These are phyloP conservation scores for Sisymbrium irio DNA, from an alignment of 345 rosid species.

Conservation along the genomic window DNA sequence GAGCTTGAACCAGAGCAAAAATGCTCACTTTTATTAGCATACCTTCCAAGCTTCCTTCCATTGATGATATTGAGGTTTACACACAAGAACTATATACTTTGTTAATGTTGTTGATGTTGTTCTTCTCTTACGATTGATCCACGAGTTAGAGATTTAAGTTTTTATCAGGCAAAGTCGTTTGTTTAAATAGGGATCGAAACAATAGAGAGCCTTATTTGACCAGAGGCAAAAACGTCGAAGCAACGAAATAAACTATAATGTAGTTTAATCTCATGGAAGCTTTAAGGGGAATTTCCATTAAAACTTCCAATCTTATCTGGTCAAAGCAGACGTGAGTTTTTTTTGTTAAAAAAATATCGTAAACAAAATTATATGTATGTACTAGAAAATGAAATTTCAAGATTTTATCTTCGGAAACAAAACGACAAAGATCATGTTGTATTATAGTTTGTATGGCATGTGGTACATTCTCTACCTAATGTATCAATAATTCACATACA, in stretches of 20 bases:
- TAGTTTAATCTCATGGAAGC: no score
- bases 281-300: not conserved
- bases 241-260: not conserved
- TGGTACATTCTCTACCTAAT: slow-evolving; percentile 8
- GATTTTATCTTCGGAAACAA: not conserved
- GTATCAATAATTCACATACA: not conserved
- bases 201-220: slow-evolving; percentile 29
- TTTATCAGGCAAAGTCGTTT: not conserved
- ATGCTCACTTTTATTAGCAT: slow-evolving; percentile 43
- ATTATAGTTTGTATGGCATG: not conserved
- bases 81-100: not conserved
- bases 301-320: slow-evolving; percentile 11
- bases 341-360: not conserved
- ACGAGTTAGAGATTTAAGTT: slow-evolving; percentile 15
- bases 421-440: slow-evolving; percentile 23
- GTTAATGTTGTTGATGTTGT: not conserved
- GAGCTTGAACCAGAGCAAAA: slow-evolving; percentile 52
- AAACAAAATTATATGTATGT: not conserved
- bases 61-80: slow-evolving; percentile 18
- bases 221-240: slow-evolving; percentile 12
- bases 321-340: slow-evolving; percentile 19
- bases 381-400: slow-evolving; percentile 2
- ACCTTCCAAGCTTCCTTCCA: slow-evolving; percentile 42
- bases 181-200: slow-evolving; percentile 19
- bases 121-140: not conserved